phyloP scores from a whole-genome alignment of 108 stramenopile species.

The Skeletonema marinoi region DNA sequence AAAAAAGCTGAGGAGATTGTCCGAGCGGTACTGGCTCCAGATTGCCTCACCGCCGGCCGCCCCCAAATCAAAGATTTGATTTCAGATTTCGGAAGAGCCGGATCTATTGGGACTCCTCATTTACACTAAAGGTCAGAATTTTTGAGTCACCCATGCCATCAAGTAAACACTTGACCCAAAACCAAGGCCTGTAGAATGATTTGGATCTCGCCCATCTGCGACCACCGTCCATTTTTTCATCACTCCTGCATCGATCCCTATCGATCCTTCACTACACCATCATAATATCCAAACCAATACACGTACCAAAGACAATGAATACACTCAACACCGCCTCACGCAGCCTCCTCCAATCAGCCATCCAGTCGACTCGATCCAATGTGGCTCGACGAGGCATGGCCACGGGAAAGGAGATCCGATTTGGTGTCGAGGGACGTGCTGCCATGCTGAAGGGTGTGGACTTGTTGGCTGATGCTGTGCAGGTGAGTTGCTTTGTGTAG shows the following conservation, averaged over 20 bases:
- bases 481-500: slow-evolving; percentile 61
- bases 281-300: too few relatives aligned
- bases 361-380: slow-evolving; percentile 51
- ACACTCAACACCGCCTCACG: slow-evolving; percentile 14
- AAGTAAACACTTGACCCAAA: too few relatives aligned
- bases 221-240: not conserved
- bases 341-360: slow-evolving; percentile 14
- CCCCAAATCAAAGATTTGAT: too few relatives aligned
- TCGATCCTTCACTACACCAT: not conserved
- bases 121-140: too few relatives aligned
- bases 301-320: slow-evolving; percentile 29
- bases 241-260: not conserved
- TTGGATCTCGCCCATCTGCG: too few relatives aligned
- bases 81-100: too few relatives aligned
- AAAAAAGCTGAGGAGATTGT: too few relatives aligned
- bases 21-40: too few relatives aligned
- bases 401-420: slow-evolving; percentile 88
- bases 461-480: slow-evolving; percentile 96
- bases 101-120: too few relatives aligned
- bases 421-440: slow-evolving; percentile 94
- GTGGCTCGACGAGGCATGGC: slow-evolving; percentile 54
- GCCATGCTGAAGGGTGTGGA: slow-evolving; percentile 97
- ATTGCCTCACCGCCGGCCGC: too few relatives aligned
- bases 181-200: too few relatives aligned
- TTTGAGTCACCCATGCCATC: too few relatives aligned